phyloP scores from a whole-genome alignment of 441 rosid genomes.

The Populus tomentosa region DNA sequence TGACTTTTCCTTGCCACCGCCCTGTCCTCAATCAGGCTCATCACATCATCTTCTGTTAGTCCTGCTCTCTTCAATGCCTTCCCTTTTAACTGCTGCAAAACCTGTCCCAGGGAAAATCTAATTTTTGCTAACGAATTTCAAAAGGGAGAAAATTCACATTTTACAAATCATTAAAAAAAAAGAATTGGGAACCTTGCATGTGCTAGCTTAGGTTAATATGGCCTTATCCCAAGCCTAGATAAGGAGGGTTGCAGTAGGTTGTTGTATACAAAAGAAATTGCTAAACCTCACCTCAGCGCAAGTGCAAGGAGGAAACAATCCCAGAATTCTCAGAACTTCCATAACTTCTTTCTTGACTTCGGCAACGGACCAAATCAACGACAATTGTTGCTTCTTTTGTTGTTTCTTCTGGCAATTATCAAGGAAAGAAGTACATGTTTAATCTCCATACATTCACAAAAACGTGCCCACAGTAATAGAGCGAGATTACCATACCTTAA shows the following conservation, averaged over 20 bases:
- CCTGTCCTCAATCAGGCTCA: conserved; percentile 55
- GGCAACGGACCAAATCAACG: conserved; percentile 48
- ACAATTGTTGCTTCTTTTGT: conserved; percentile 52
- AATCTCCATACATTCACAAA: not conserved
- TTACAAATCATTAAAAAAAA: not conserved
- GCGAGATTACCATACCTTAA: conserved; percentile 47
- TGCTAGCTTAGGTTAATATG: not conserved
- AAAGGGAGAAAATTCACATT: not conserved
- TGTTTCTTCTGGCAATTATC: conserved; percentile 58
- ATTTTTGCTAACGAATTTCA: not conserved
- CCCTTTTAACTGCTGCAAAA: conserved; percentile 53
- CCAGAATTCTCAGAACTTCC: conserved; percentile 52
- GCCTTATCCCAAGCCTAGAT: not conserved
- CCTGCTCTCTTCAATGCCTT: conserved; percentile 67
- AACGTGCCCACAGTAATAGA: not conserved
- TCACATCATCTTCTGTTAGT: conserved; percentile 49
- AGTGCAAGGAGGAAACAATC: conserved; percentile 47
- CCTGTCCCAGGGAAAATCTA: conserved; percentile 22
- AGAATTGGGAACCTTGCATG: not conserved
- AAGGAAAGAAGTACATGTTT: not conserved
- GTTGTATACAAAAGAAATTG: not conserved
- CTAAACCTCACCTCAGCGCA: conserved; percentile 44
- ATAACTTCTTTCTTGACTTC: conserved; percentile 58
- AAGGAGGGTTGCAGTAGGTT: not conserved
- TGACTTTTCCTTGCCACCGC: conserved; percentile 52